phyloP scores from a whole-genome alignment of 345 rosid species.

The Sonneratia caseolaris region DNA sequence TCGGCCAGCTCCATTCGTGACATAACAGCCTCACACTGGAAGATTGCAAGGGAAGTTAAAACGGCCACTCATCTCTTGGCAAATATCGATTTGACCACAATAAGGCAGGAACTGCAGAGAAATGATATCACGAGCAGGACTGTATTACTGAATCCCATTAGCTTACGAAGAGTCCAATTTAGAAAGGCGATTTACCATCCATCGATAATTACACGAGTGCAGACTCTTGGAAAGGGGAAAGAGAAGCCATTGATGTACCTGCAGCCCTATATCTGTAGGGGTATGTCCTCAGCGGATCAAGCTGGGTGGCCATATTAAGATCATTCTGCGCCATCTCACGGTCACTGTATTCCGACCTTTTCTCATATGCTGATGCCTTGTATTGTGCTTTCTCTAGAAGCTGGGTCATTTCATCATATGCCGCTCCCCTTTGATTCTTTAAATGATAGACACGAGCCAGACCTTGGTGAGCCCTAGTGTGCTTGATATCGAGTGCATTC shows the following conservation, averaged over 20 bases:
- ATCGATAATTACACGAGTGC: background rate
- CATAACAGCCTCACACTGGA: background rate
- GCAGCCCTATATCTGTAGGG: slow-evolving; percentile 96
- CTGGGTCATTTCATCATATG: slow-evolving; percentile 83
- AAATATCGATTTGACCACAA: no score
- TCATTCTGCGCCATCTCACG: slow-evolving; percentile 68
- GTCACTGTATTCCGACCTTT: slow-evolving; percentile 86
- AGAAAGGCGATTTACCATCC: background rate
- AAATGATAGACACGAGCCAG: slow-evolving; percentile 71
- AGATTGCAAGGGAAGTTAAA: background rate
- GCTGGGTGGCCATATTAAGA: slow-evolving; percentile 69
- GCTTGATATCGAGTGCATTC: slow-evolving; percentile 76
- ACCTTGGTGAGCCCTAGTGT: slow-evolving; percentile 97
- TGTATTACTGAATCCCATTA: background rate
- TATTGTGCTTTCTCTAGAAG: slow-evolving; percentile 62
- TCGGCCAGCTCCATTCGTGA: background rate
- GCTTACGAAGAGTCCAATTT: background rate
- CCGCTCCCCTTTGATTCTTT: slow-evolving; percentile 59
- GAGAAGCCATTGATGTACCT: slow-evolving; percentile 30
- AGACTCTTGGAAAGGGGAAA: background rate
- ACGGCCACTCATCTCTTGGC: no score
- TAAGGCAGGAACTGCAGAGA: no score
- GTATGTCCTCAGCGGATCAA: slow-evolving; percentile 87
- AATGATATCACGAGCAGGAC: background rate
- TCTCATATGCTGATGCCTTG: slow-evolving; percentile 82